phyloP scores from a whole-genome alignment of 352 stramenopile genomes.

The Globisporangium acanthophoron region DNA sequence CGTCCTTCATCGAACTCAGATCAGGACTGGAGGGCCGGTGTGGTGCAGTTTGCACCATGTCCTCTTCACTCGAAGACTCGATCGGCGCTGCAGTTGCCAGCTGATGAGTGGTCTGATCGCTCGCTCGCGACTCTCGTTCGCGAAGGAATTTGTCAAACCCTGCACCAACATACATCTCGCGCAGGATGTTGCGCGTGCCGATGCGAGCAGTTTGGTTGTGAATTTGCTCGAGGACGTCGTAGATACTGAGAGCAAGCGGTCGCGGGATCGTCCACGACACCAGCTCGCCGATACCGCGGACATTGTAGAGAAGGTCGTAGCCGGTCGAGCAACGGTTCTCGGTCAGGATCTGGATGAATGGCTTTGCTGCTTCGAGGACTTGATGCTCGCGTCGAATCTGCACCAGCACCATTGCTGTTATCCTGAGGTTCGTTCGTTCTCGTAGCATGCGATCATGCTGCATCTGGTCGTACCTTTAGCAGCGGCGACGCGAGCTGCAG shows the following conservation, averaged over 20 bases:
- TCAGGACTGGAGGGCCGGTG: background rate
- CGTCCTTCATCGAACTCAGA: conserved; percentile 13
- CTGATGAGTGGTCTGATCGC: background rate
- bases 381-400: conserved; percentile 56
- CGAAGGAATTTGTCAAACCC: conserved; percentile 39
- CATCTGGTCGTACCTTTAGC: conserved; percentile 28
- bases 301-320: conserved; percentile 54
- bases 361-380: conserved; percentile 33
- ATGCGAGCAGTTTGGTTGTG: conserved; percentile 32
- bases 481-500: conserved; percentile 23
- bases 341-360: conserved; percentile 25
- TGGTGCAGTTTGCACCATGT: background rate
- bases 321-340: conserved; percentile 46
- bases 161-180: conserved; percentile 32
- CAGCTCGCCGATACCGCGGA: conserved; percentile 39
- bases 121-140: conserved; percentile 3
- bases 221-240: conserved; percentile 46
- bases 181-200: conserved; percentile 35
- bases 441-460: no score
- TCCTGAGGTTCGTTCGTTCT: background rate
- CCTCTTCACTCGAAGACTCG: background rate
- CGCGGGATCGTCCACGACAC: conserved; percentile 45
- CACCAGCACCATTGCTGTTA: no score
- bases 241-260: conserved; percentile 42
- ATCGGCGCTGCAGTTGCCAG: no score